These are phyloP conservation scores for Globisporangium alternatum DNA, from an alignment of 352 stramenopile genomes.

Conservation along the genomic window DNA sequence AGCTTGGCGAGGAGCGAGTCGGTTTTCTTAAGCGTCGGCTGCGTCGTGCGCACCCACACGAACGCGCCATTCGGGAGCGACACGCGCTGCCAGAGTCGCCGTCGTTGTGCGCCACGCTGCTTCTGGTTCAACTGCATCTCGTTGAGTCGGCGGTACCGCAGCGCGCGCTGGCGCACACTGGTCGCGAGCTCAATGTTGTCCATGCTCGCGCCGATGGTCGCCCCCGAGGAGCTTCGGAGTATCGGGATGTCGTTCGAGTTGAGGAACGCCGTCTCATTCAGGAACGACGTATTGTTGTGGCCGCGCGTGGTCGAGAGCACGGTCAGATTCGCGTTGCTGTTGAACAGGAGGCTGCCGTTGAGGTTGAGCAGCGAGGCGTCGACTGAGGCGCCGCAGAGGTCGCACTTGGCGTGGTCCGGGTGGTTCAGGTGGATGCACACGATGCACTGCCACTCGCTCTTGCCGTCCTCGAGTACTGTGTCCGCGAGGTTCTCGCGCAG, in stretches of 20 bases:
- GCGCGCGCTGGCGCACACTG: constrained; percentile 46
- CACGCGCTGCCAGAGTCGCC: constrained; percentile 62
- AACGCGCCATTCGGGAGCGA: constrained; percentile 52
- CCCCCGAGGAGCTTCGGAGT: constrained; percentile 18
- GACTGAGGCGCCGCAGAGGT: constrained; percentile 58
- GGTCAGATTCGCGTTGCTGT: constrained; percentile 21
- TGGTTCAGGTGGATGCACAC: constrained; percentile 78
- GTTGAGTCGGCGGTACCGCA: constrained; percentile 62
- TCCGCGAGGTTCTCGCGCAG: constrained; percentile 67
- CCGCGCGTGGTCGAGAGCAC: constrained; percentile 20
- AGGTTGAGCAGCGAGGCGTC: constrained; percentile 52
- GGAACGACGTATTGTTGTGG: constrained; percentile 17
- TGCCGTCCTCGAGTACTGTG: constrained; percentile 55
- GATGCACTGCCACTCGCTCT: constrained; percentile 71
- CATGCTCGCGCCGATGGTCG: constrained; percentile 3
- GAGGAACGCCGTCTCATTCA: constrained; percentile 15
- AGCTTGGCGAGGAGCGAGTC: constrained; percentile 58
- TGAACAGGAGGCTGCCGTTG: constrained; percentile 28
- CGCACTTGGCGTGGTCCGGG: constrained; percentile 54
- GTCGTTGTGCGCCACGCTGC: constrained; percentile 47
- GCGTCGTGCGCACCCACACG: constrained; percentile 58
- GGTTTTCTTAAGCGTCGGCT: constrained; percentile 23
- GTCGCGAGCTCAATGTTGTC: constrained; percentile 30
- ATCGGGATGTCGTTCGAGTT: constrained; percentile 23
- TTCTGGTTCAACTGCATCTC: constrained; percentile 69